These are phyloP conservation scores for Yamadazyma blattariae DNA, from an alignment of 1,139 yeast species.

Conservation along the genomic window DNA sequence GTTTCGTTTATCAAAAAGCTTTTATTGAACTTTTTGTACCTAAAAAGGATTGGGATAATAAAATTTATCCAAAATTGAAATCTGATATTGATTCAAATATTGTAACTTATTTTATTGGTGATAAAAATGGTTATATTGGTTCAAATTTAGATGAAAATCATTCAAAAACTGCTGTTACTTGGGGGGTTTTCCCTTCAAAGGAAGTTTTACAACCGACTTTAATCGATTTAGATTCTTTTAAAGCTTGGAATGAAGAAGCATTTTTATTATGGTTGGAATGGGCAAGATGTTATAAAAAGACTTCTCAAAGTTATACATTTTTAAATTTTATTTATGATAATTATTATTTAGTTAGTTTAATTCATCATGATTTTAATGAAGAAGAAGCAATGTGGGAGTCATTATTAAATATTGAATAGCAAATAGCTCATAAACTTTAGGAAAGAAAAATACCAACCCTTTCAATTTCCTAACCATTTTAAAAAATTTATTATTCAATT, in stretches of 20 bases:
- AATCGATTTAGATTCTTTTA: slow-evolving; percentile 82
- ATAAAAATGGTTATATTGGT: slow-evolving; percentile 51
- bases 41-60: slow-evolving; percentile 69
- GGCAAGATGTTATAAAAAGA: slow-evolving; percentile 73
- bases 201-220: slow-evolving; percentile 87
- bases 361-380: slow-evolving; percentile 79
- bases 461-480: too few species aligned
- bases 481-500: too few species aligned
- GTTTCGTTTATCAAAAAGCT: slow-evolving; percentile 89
- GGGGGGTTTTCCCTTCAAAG: slow-evolving; percentile 92
- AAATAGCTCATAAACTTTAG: slow-evolving; percentile 10
- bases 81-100: slow-evolving; percentile 35
- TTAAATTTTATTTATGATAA: slow-evolving; percentile 58
- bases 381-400: slow-evolving; percentile 78
- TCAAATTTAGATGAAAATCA: slow-evolving; percentile 53
- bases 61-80: slow-evolving; percentile 52
- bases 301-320: slow-evolving; percentile 54
- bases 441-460: too few species aligned
- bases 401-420: slow-evolving; percentile 34
- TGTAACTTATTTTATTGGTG: slow-evolving; percentile 75
- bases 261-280: slow-evolving; percentile 89
- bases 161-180: slow-evolving; percentile 74
- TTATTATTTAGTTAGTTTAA: slow-evolving; percentile 75
- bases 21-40: slow-evolving; percentile 83
- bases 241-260: slow-evolving; percentile 94